Conservation (phyloP, 2,329 filamentous ascomycete species). For the Epichloe coenophiala region DNA sequence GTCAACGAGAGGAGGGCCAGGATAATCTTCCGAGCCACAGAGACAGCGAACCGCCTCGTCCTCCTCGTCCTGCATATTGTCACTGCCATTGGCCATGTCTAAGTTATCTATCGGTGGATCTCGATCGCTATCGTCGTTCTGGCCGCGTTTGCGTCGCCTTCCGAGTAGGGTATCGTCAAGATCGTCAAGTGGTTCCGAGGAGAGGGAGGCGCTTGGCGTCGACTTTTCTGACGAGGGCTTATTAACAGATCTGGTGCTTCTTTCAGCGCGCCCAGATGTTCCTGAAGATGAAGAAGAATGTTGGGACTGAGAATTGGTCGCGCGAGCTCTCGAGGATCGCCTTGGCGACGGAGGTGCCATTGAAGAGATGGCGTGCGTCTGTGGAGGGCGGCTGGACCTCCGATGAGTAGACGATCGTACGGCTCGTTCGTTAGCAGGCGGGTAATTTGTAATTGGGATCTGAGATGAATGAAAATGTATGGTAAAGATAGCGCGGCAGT, state of each 20-base stretch:
- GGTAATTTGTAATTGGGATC: neutral
- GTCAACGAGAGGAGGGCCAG: conserved; percentile 59
- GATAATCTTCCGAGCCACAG: conserved; percentile 89
- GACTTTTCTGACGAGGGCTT: conserved; percentile 68
- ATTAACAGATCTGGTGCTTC: conserved; percentile 56
- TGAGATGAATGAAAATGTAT: neutral
- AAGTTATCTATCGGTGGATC: conserved; percentile 26
- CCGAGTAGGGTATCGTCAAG: conserved; percentile 58
- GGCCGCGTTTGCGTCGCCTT: conserved; percentile 66
- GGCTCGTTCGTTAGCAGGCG: neutral
- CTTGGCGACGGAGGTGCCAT: conserved; percentile 58
- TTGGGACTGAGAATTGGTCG: conserved; percentile 60
- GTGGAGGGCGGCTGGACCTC: conserved; percentile 16
- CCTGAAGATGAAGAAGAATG: conserved; percentile 71
- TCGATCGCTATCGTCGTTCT: conserved; percentile 45
- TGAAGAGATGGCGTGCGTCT: conserved; percentile 24
- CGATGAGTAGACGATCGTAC: neutral
- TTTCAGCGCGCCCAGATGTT: conserved; percentile 62
- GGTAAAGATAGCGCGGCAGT: neutral
- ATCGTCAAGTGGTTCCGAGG: conserved; percentile 56
- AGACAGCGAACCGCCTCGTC: conserved; percentile 94
- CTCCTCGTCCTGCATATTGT: conserved; percentile 61
- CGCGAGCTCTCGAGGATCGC: conserved; percentile 82
- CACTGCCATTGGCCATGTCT: conserved; percentile 48
- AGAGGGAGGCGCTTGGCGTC: conserved; percentile 57